These are phyloP conservation scores for Ustilago xerochloae DNA, from an alignment of 1,284 basidiomycete genomes.

Conservation along the genomic window DNA sequence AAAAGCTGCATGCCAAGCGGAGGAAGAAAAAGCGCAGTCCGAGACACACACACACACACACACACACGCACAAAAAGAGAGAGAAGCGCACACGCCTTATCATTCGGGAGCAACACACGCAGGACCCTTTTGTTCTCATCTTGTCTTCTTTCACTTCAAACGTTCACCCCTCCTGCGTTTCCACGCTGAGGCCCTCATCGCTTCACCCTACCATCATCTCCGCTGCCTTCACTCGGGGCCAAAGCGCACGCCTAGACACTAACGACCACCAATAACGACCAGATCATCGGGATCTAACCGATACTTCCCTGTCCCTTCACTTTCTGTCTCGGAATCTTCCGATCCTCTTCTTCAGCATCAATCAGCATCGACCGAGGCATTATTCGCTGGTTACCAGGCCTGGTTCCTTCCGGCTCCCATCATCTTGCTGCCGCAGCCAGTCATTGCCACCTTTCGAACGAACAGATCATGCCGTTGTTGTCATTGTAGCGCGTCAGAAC, in stretches of 20 bases:
- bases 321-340: too few relatives aligned
- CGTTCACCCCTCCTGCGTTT: background rate
- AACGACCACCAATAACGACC: too few relatives aligned
- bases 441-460: background rate
- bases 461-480: constrained; percentile 1
- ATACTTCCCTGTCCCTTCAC: too few relatives aligned
- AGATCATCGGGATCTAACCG: too few relatives aligned
- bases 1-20: background rate
- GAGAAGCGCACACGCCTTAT: background rate
- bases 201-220: too few relatives aligned
- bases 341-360: background rate
- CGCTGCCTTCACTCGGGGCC: too few relatives aligned
- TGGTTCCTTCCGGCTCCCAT: too few relatives aligned
- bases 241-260: too few relatives aligned
- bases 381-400: too few relatives aligned
- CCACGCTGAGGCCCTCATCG: too few relatives aligned
- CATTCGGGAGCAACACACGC: background rate
- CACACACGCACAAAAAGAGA: background rate
- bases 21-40: background rate
- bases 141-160: background rate
- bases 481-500: background rate
- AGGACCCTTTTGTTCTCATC: background rate
- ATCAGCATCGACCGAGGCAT: background rate
- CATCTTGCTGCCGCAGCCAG: too few relatives aligned
- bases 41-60: constrained; percentile 3